Percentiles rank a stretch among this genome's conserved stretches.
phyloP scores from a whole-genome alignment of 164 flowering plant species.

The Houttuynia cordata region DNA sequence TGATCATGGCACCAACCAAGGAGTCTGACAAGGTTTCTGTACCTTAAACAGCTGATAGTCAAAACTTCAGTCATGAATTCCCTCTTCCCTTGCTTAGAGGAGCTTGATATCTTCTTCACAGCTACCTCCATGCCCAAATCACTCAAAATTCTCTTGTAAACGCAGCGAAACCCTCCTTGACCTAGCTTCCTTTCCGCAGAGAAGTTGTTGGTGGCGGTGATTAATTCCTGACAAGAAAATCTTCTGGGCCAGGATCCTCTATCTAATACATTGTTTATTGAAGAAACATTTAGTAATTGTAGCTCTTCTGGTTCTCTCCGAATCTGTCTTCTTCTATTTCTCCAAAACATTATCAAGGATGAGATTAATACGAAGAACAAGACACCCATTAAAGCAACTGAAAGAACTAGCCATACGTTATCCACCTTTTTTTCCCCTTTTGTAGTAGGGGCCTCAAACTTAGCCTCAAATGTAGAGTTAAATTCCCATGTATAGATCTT shows the following conservation, averaged over 20 bases:
- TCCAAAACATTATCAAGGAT: not conserved
- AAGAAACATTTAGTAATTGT: not conserved
- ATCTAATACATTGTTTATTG: not conserved
- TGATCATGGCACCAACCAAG: constrained; percentile 44
- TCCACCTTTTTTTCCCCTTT: not conserved
- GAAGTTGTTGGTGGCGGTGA: constrained; percentile 14
- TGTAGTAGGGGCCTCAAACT: not conserved
- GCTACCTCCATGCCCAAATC: constrained; percentile 15
- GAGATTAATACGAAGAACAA: constrained; percentile 2
- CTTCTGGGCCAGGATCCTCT: constrained; percentile 18
- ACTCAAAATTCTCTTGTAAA: constrained; percentile 24
- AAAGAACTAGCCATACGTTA: constrained; percentile 1
- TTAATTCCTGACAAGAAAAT: constrained; percentile 16
- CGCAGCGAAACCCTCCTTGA: constrained; percentile 26
- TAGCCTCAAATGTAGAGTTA: constrained; percentile 7
- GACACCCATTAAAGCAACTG: too few relatives aligned
- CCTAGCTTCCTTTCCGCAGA: constrained; percentile 18
- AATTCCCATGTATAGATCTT: constrained; percentile 17
- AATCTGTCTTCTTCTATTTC: not conserved
- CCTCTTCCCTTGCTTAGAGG: constrained; percentile 35
- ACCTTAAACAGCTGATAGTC: constrained; percentile 34
- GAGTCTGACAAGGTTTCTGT: constrained; percentile 34
- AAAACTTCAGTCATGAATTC: constrained; percentile 33
- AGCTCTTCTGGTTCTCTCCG: not conserved
- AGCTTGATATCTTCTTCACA: constrained; percentile 26